Evolutionary conservation across 805 yeast genomes (phyloP).

Genomic region (Wickerhamiella slavikovae): DNA sequence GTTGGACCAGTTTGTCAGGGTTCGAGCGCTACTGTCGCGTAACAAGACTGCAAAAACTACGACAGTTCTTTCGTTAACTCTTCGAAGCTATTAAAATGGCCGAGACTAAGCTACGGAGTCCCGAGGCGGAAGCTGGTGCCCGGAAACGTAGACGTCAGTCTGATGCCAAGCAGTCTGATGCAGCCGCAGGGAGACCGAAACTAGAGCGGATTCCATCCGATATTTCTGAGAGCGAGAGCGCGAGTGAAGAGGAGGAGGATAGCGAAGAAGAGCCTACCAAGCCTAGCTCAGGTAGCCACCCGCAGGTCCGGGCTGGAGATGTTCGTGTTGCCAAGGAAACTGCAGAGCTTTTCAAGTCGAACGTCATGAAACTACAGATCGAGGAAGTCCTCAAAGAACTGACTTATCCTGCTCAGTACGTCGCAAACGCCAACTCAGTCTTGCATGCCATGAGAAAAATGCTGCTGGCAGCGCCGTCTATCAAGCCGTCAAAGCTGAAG

Average conservation of each 20-base stretch:
- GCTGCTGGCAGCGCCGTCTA: slow-evolving; percentile 4
- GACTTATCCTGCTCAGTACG: slow-evolving; percentile 46
- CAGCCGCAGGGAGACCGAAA: slow-evolving; percentile 3
- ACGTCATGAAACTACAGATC: slow-evolving; percentile 84
- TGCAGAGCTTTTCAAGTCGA: slow-evolving; percentile 83
- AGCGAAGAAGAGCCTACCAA: slow-evolving; percentile 13
- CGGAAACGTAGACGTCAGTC: too few species aligned
- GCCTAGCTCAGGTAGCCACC: slow-evolving; percentile 1
- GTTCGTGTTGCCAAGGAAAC: slow-evolving; percentile 84
- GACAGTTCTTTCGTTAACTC: too few species aligned
- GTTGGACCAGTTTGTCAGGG: too few species aligned
- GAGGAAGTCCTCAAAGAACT: slow-evolving; percentile 78
- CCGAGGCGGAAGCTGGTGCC: too few species aligned
- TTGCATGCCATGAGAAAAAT: slow-evolving; percentile 38
- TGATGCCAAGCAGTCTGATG: too few species aligned
- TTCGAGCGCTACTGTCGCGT: too few species aligned
- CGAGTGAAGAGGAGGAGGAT: slow-evolving; percentile 8
- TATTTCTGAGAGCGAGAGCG: slow-evolving; percentile 5
- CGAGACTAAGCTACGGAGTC: too few species aligned
- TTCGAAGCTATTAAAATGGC: too few species aligned
- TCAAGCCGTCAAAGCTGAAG: not conserved
- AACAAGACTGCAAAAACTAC: too few species aligned
- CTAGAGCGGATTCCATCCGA: slow-evolving; percentile 4
- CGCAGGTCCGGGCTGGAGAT: slow-evolving; percentile 28
- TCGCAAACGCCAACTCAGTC: slow-evolving; percentile 41